Conservation (phyloP, 2,329 filamentous ascomycete genomes). For the Aspergillus hortae region DNA sequence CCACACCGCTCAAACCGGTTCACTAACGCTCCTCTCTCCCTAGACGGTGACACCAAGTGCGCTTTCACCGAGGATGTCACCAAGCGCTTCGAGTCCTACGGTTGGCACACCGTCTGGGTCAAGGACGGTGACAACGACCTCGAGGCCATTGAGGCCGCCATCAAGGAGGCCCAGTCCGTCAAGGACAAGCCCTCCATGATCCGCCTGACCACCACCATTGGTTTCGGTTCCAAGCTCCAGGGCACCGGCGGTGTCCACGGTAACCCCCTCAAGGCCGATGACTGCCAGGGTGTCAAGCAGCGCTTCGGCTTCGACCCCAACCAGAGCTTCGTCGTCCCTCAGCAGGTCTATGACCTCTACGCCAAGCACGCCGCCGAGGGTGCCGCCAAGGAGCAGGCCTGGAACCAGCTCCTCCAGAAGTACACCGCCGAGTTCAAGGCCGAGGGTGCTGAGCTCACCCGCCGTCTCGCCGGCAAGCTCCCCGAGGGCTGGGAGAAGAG, state of each 20-base stretch:
- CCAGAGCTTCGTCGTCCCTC: conserved; percentile 86
- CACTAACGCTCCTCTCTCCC: neutral
- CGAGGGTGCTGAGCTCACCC: conserved; percentile 75
- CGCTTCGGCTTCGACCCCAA: conserved; percentile 96
- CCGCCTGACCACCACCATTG: conserved; percentile 95
- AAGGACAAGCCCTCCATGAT: conserved; percentile 97
- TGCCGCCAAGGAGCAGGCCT: conserved; percentile 86
- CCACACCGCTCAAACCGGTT: neutral
- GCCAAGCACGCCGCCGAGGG: conserved; percentile 79
- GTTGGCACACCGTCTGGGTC: conserved; percentile 87
- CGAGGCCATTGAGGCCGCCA: conserved; percentile 79
- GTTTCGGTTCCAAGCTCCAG: conserved; percentile 88
- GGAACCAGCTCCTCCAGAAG: conserved; percentile 88
- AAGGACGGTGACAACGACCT: conserved; percentile 86
- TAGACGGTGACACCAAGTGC: conserved; percentile 90
- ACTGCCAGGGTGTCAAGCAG: conserved; percentile 88
- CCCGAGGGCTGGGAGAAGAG: conserved; percentile 95
- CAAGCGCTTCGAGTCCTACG: conserved; percentile 94
- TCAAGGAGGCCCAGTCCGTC: conserved; percentile 78
- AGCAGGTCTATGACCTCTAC: conserved; percentile 91
- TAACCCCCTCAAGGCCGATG: conserved; percentile 89
- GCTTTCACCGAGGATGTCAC: conserved; percentile 95
- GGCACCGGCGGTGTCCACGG: conserved; percentile 96
- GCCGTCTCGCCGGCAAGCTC: conserved; percentile 77
- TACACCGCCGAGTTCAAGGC: conserved; percentile 75